Conservation (phyloP, 495 filamentous ascomycete genomes). For the Hyphodiscus hymeniophilus region DNA sequence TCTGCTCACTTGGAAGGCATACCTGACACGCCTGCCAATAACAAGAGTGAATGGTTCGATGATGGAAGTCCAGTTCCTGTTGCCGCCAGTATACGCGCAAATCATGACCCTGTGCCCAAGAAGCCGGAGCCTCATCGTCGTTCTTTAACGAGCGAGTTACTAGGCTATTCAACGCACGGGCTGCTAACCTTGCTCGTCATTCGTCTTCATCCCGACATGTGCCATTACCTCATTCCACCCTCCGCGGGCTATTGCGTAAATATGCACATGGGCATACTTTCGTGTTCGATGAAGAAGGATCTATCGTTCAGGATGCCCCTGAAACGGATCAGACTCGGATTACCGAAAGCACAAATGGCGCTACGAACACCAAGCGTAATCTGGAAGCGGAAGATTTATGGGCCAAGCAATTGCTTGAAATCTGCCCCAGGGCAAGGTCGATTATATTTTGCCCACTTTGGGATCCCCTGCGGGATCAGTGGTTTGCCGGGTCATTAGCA, state of each 20-base stretch:
- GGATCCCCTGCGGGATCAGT: slow-evolving; percentile 56
- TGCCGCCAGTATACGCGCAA: background rate
- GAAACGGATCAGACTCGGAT: background rate
- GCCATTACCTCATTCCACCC: slow-evolving; percentile 20
- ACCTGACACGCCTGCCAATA: background rate
- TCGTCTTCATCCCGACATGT: slow-evolving; percentile 1
- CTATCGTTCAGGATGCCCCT: slow-evolving; percentile 5
- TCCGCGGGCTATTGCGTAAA: slow-evolving; percentile 25
- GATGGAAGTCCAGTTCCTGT: background rate
- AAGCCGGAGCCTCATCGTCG: background rate
- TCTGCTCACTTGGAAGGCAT: background rate
- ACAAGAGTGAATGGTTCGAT: background rate
- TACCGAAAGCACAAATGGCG: background rate
- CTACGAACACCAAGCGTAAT: no score
- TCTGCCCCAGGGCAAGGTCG: slow-evolving; percentile 40
- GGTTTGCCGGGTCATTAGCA: slow-evolving; percentile 59
- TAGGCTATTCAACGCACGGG: slow-evolving; percentile 6
- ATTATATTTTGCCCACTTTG: slow-evolving; percentile 55
- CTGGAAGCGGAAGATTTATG: background rate
- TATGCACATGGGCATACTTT: slow-evolving; percentile 31
- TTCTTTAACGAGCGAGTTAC: slow-evolving; percentile 2
- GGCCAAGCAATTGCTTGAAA: background rate
- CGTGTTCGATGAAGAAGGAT: slow-evolving; percentile 27
- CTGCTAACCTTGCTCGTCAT: background rate
- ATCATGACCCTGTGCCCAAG: no score